Evolutionary conservation across 768 basidiomycete genomes (phyloP), one percentile per base, ranked within the genome.

Genomic region (Lentinula aciculospora): DNA sequence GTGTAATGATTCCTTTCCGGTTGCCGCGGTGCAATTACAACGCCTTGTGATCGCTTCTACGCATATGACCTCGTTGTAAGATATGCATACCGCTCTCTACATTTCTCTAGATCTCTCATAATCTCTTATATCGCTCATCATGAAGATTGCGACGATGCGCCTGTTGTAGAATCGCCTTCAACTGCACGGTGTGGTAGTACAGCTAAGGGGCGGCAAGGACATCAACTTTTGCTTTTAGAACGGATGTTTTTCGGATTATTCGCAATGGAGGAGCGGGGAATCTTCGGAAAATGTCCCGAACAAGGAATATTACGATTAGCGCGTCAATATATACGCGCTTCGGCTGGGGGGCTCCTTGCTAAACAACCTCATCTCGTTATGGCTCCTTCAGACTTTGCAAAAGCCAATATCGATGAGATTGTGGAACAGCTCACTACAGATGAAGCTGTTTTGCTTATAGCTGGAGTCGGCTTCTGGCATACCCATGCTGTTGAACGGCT

Each of bases 401-500:
- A 79, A 1, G 87, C 82, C 4, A 67, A 84, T 66, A 74, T 92
- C 47, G 73, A 79, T 60, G 76, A 83, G 46, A 71, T 89, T 53
- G 72, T 91, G 50, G 79, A 82, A n/a, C 73, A 81, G 57, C 71
- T 92, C 60, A 86, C 86, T 1, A 84, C 80, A 0, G 88, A 89
- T 36, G 90, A 92, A 65, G 84, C 88, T 0, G 88, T 91, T 63
- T 71, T 76, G 40, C 74, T 92, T 25, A 86, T 80, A 5, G 86
- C 85, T 1, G 89, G 88, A 17, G 85, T 85, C 19, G 88, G 88
- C 15, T 86, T 87, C 65, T 91, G 89, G 90, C 81, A 87, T 63
- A 90, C 89, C 0, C 80, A 83, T 55, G 73, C 72, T 19, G 71
- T 92, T 25, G 79, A 85, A 19, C 74, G 88, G 7, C 74, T 90